Evolutionary conservation across 106 monocot species (phyloP).

Genomic region (Dendrobium huoshanense): DNA sequence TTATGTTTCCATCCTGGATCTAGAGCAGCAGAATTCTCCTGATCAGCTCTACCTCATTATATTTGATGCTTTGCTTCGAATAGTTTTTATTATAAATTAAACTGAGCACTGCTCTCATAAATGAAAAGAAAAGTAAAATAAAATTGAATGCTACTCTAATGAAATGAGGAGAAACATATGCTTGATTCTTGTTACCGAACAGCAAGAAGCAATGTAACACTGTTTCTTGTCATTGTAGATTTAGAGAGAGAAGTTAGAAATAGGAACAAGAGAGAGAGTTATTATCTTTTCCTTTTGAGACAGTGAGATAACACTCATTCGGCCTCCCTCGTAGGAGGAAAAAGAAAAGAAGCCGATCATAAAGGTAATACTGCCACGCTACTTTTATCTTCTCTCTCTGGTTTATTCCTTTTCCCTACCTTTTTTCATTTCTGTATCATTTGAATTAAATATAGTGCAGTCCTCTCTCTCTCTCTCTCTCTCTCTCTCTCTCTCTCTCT

Average conservation of each 20-base stretch:
- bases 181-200: neutral
- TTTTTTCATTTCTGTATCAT: neutral
- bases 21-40: too few relatives aligned
- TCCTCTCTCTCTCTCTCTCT: too few relatives aligned
- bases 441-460: neutral
- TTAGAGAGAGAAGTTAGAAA: conserved; percentile 2
- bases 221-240: neutral
- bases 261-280: neutral
- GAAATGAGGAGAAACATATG: neutral
- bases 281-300: conserved; percentile 1
- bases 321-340: neutral
- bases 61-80: too few relatives aligned
- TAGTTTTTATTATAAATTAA: too few relatives aligned
- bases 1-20: too few relatives aligned
- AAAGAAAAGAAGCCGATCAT: neutral
- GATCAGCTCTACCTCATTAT: too few relatives aligned
- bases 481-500: neutral
- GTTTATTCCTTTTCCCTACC: neutral
- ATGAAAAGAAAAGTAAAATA: too few relatives aligned
- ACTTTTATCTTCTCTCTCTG: conserved; percentile 1
- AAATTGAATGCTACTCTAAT: neutral
- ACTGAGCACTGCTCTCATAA: too few relatives aligned
- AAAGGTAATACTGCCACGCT: conserved; percentile 3
- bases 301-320: neutral
- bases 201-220: neutral